Evolutionary conservation across 306 rosid species (phyloP), one percentile per base, ranked within the genome.

Genomic region (Sicyos edulis): DNA sequence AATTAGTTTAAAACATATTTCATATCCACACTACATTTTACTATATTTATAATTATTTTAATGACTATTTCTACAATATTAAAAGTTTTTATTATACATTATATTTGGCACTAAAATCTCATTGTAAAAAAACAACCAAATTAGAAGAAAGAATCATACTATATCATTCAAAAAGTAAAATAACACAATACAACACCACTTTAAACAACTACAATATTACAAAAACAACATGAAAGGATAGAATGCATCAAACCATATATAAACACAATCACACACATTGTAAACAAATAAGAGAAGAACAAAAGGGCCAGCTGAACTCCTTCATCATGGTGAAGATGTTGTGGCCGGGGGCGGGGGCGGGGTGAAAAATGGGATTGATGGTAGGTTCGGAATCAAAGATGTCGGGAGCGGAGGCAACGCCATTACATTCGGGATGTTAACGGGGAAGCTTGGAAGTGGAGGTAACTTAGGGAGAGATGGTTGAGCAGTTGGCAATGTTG

Each of bases 401-500:
- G 51, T 40, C 71, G 71, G 54, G 71, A 67, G 72, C 0, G 55
- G 55, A 21, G 72, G 72, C 1, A 67, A 7, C 13, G 20, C 19
- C 52, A 21, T 29, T 11, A 34, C 55, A 1, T 17, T 17, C 21
- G 72, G 72, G 42, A 67, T 67, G 58, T 8, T 50, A 24, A 8
- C 6, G 1, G 55, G 72, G 55, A 49, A 24, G 21, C 56, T 68
- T 3, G 73, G 73, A 50, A 49, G 58, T 8, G 75, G 32, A 15
- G 69, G 40, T 34, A 70, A 32, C 12, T 40, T 75, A 21, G 61
- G 79, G 10, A 58, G 44, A 14, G 76, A 57, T 1, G 65, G 75
- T 12, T 34, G 63, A 54, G 49, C 9, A 17, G 63, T 40, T 4
- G 69, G 76, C 20, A 73, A 21, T 8, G 76, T 55, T 13, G 76